Conservation (phyloP, 78 protist species). For the Dictyostelium intermedium region DNA sequence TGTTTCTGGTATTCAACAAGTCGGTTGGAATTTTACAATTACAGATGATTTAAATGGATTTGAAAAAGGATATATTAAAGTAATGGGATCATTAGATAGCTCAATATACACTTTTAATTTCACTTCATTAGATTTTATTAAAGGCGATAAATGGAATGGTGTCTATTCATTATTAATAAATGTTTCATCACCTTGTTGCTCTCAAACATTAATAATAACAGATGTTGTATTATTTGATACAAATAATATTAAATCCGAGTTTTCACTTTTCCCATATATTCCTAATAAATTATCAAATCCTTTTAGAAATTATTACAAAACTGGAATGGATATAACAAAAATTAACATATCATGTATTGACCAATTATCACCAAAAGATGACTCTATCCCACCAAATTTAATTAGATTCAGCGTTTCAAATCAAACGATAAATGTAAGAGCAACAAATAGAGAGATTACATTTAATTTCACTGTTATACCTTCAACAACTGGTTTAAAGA, state of each 20-base stretch:
- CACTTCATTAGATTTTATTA: not conserved
- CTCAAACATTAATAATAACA: not conserved
- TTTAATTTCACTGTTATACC: not conserved
- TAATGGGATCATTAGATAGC: not conserved
- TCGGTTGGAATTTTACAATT: constrained; percentile 7
- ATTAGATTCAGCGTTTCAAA: not conserved
- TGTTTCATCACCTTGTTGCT: not conserved
- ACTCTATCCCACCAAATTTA: not conserved
- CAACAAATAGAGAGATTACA: not conserved
- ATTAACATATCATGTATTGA: not conserved
- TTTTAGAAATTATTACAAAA: not conserved
- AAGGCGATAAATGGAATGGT: not conserved
- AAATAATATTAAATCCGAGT: not conserved
- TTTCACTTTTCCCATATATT: not conserved
- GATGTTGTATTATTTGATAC: not conserved
- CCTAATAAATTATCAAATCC: not conserved
- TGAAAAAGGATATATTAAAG: not conserved
- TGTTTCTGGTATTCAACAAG: not conserved
- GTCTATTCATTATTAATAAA: not conserved
- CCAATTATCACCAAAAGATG: not conserved
- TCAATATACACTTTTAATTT: not conserved
- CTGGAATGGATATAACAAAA: not conserved
- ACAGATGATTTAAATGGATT: not conserved
- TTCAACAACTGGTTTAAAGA: not conserved
- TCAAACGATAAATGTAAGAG: not conserved